Evolutionary conservation across 176 grass and related monocot genomes (phyloP).

Genomic region (Oryza glaberrima): DNA sequence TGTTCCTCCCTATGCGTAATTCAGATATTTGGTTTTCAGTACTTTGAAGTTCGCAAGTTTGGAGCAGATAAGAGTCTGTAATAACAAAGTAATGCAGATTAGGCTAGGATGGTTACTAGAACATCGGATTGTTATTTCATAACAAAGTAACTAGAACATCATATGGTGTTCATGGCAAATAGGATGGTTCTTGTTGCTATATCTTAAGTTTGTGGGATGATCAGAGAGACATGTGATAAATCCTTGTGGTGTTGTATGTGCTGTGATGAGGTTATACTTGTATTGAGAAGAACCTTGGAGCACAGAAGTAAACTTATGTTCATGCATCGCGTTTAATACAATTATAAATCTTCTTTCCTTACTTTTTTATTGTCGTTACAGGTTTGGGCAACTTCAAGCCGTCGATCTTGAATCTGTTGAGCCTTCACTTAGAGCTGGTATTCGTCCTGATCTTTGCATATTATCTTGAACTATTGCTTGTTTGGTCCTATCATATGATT

Average conservation of each 20-base stretch:
- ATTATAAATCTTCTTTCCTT: not conserved
- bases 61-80: not conserved
- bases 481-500: not conserved
- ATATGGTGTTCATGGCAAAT: not conserved
- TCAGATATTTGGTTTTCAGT: not conserved
- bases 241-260: not conserved
- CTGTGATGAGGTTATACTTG: not conserved
- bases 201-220: not conserved
- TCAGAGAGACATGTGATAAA: not conserved
- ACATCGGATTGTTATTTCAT: not conserved
- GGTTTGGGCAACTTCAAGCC: constrained; percentile 84
- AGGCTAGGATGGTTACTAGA: not conserved
- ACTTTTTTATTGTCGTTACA: constrained; percentile 22
- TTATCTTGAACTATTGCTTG: constrained; percentile 19
- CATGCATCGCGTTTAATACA: not conserved
- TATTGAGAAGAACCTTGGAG: not conserved
- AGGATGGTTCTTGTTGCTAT: not conserved
- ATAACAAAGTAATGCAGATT: not conserved
- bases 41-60: not conserved
- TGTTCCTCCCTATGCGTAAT: not conserved
- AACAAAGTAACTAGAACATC: not conserved
- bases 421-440: constrained; percentile 88
- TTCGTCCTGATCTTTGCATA: constrained; percentile 34
- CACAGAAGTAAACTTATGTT: not conserved
- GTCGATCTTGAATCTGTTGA: constrained; percentile 78